Conservation (phyloP, 805 yeast species). For the Candida maesae region DNA sequence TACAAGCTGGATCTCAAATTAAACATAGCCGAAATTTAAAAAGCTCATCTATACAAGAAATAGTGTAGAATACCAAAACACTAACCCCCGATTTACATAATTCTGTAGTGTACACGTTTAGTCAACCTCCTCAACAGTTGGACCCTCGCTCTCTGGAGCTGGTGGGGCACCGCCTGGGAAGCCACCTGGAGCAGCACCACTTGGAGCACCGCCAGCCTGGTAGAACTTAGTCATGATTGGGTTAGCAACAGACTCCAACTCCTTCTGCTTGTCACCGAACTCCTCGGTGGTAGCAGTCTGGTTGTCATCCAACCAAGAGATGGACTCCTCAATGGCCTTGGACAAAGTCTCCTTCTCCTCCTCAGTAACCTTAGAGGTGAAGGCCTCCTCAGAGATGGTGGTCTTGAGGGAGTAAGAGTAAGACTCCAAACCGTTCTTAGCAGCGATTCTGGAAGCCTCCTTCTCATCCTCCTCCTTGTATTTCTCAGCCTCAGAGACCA, state of each 20-base stretch:
- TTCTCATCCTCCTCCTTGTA: slow-evolving; percentile 94
- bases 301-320: slow-evolving; percentile 89
- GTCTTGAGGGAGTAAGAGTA: slow-evolving; percentile 92
- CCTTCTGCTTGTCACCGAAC: slow-evolving; percentile 90
- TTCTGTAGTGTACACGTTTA: slow-evolving; percentile 26
- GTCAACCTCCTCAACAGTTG: slow-evolving; percentile 82
- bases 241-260: slow-evolving; percentile 90
- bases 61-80: neutral
- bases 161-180: slow-evolving; percentile 52
- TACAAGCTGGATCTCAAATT: neutral
- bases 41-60: neutral
- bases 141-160: slow-evolving; percentile 47
- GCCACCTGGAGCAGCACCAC: slow-evolving; percentile 49
- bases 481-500: slow-evolving; percentile 98
- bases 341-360: slow-evolving; percentile 64
- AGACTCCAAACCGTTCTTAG: slow-evolving; percentile 94
- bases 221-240: slow-evolving; percentile 97
- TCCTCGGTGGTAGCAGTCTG: slow-evolving; percentile 92
- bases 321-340: slow-evolving; percentile 81
- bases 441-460: slow-evolving; percentile 88
- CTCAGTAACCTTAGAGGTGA: slow-evolving; percentile 76
- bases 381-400: slow-evolving; percentile 67
- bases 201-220: slow-evolving; percentile 89
- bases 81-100: neutral
- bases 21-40: neutral